These are phyloP conservation scores for Protomyces inouyei DNA, from an alignment of 1,139 yeast genomes.

Conservation along the genomic window DNA sequence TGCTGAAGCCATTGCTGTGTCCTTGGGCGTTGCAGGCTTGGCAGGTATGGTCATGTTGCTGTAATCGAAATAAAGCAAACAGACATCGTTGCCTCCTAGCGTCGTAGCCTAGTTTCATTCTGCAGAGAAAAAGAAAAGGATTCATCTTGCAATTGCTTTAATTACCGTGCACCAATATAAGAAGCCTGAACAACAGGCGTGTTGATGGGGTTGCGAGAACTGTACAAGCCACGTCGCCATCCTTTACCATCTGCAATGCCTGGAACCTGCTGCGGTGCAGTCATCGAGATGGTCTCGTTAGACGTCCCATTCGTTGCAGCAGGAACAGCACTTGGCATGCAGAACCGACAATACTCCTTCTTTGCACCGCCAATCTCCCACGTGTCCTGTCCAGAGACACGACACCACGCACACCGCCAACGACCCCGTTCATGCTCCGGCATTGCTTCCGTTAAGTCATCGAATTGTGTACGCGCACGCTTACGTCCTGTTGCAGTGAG, in stretches of 20 bases:
- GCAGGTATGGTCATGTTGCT: background rate
- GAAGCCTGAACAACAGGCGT: slow-evolving; percentile 3
- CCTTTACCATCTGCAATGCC: slow-evolving; percentile 4
- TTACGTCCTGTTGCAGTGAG: slow-evolving; percentile 12
- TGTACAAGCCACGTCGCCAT: slow-evolving; percentile 17
- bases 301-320: background rate
- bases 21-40: background rate
- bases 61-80: background rate
- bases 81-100: too few relatives aligned
- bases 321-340: background rate
- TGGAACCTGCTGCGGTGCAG: background rate
- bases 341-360: slow-evolving; percentile 15
- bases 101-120: background rate
- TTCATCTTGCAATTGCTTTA: background rate
- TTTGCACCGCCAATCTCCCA: slow-evolving; percentile 29
- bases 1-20: background rate
- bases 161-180: background rate
- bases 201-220: slow-evolving; percentile 20
- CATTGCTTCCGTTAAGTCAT: slow-evolving; percentile 11
- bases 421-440: slow-evolving; percentile 28
- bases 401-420: slow-evolving; percentile 30
- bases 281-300: background rate
- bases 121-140: background rate
- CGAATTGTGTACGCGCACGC: slow-evolving; percentile 24
- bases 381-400: slow-evolving; percentile 29